Conservation (phyloP, 1,139 yeast genomes). For the Yamadazyma buinensis region DNA sequence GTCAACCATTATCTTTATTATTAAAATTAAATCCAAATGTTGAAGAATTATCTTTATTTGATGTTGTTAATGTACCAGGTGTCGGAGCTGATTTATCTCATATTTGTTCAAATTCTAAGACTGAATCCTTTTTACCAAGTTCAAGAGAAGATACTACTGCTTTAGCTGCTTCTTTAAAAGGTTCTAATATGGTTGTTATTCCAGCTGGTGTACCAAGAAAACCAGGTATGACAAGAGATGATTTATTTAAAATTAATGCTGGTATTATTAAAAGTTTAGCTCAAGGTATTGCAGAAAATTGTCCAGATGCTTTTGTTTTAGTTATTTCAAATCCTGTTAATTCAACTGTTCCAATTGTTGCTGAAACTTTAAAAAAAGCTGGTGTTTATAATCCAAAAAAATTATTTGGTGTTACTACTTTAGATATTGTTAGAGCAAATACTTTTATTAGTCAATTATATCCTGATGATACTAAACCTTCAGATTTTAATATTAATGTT, state of each 20-base stretch:
- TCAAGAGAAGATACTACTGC: conserved; percentile 69
- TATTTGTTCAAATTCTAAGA: conserved; percentile 84
- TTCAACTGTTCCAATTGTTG: conserved; percentile 97
- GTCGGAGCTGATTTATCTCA: conserved; percentile 96
- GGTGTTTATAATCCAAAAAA: conserved; percentile 90
- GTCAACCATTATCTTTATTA: conserved; percentile 92
- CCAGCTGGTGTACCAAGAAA: conserved; percentile 99
- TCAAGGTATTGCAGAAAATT: conserved; percentile 76
- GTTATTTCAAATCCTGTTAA: conserved; percentile 97
- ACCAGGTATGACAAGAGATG: conserved; percentile 99
- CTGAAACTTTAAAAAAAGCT: conserved; percentile 83
- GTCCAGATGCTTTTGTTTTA: conserved; percentile 85
- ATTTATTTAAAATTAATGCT: conserved; percentile 95
- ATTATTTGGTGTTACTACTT: conserved; percentile 95
- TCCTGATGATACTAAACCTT: conserved; percentile 53
- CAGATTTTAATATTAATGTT: conserved; percentile 71
- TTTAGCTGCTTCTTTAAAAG: conserved; percentile 69
- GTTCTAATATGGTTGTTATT: conserved; percentile 83
- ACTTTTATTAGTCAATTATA: conserved; percentile 78
- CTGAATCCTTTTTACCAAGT: conserved; percentile 74
- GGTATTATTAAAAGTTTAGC: conserved; percentile 92
- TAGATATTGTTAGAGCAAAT: conserved; percentile 91
- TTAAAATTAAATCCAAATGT: conserved; percentile 85
- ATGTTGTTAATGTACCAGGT: conserved; percentile 92
- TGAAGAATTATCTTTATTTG: conserved; percentile 82